phyloP scores from a whole-genome alignment of 1,284 basidiomycete genomes.

The Microbotryum saponariae region DNA sequence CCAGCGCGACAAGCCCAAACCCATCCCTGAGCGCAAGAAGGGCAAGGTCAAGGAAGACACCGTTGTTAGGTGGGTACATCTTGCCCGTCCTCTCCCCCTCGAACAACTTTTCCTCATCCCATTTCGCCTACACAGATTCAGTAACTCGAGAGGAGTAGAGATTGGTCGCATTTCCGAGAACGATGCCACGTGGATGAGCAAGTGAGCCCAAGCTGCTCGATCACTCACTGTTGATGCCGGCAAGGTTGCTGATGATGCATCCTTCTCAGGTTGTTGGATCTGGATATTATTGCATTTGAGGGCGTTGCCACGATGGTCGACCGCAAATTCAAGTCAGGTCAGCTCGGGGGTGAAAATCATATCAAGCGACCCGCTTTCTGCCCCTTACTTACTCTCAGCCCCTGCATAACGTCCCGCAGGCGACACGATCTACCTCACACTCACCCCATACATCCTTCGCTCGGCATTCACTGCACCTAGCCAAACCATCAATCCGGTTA shows the following conservation, averaged over 20 bases:
- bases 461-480: slow-evolving; percentile 52
- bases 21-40: slow-evolving; percentile 4
- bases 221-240: no score
- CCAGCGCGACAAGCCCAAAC: slow-evolving; percentile 1
- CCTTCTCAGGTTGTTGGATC: slow-evolving; percentile 51
- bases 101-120: background rate
- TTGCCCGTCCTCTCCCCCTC: background rate
- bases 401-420: slow-evolving; percentile 48
- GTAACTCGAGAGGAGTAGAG: slow-evolving; percentile 45
- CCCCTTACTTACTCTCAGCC: background rate
- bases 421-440: slow-evolving; percentile 59
- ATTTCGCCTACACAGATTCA: slow-evolving; percentile 6
- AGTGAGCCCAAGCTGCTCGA: slow-evolving; percentile 20
- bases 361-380: no score
- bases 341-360: background rate
- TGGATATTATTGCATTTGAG: slow-evolving; percentile 46
- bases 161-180: slow-evolving; percentile 64
- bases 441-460: slow-evolving; percentile 58
- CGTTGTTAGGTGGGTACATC: slow-evolving; percentile 20
- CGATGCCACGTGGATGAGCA: slow-evolving; percentile 60
- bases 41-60: slow-evolving; percentile 9
- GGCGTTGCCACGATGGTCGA: slow-evolving; percentile 39
- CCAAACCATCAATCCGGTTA: slow-evolving; percentile 35
- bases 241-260: no score
- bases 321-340: slow-evolving; percentile 20